Evolutionary conservation across 805 yeast species (phyloP), one percentile per base, ranked within the genome.

Genomic region (Starmerella vitae): DNA sequence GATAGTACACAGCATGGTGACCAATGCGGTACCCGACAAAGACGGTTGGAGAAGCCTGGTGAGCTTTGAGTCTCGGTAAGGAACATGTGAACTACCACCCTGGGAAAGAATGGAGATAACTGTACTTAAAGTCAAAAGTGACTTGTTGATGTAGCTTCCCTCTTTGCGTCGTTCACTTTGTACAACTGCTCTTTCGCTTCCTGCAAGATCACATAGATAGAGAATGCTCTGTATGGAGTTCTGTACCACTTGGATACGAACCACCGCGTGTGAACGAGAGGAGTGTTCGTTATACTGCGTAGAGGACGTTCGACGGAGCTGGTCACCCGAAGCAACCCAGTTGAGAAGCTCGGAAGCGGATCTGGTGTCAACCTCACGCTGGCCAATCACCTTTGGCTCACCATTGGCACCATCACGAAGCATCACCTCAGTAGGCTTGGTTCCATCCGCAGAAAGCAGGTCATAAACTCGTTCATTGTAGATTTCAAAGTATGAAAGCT

Each of bases 171-270:
- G 69, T 54, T 83, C 95, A 1, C 65, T 59, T 51, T 78, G 76
- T 9, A 72, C 61, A 2, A 78, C 73, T 0, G 93, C 94, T 37
- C 80, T 70, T 60, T 88, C 98, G n/a, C 94, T 80, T 21, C 98
- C 98, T 0, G 98, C 98, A 53, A 88, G 68, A 61, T 88, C 98
- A 63, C 97, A 88, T 40, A 88, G 66, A 25, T 88, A 82, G 24
- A 88, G 70, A 0, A 84, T 75, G 26, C 85, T 70, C 62, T 39
- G 55, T 70, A 71, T 2, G 36, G 20, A 27, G 20, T 24, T 33
- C n/a, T 45, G 35, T 28, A 63, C 63, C 14, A 88, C 55, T 42
- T 74, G 65, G 17, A 91, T 67, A 55, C 81, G 76, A 6, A 88
- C 73, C 18, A 88, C 77, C 0, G 96, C 93, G 57, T 88, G 98